Evolutionary conservation across 2,329 filamentous ascomycete species (phyloP).

Genomic region (Amauroascus verrucosus): DNA sequence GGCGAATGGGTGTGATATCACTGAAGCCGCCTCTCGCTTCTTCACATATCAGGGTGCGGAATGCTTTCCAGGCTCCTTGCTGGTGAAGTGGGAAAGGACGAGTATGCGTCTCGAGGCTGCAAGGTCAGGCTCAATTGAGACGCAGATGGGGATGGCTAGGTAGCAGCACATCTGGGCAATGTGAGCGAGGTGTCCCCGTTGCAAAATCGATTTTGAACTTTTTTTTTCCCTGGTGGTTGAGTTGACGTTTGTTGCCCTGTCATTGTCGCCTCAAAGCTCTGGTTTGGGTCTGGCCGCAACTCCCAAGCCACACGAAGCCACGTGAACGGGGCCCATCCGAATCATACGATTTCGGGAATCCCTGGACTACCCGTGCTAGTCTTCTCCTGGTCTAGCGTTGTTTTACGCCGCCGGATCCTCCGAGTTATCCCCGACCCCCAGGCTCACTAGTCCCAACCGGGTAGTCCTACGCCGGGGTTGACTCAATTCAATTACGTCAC

Average conservation of each 20-base stretch:
- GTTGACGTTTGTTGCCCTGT: not conserved
- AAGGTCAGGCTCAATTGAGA: constrained; percentile 7
- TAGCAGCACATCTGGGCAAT: too few relatives aligned
- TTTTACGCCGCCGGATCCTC: not conserved
- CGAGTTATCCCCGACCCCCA: constrained; percentile 1
- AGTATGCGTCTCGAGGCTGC: not conserved
- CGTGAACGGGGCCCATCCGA: constrained; percentile 1
- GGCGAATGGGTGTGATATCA: not conserved
- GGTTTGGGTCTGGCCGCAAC: not conserved
- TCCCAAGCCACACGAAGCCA: constrained; percentile 5
- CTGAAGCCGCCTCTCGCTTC: constrained; percentile 3
- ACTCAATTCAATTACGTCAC: not conserved
- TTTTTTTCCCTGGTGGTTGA: too few relatives aligned
- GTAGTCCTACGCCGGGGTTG: not conserved
- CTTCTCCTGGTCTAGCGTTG: not conserved
- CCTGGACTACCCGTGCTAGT: not conserved
- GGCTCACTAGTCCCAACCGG: not conserved
- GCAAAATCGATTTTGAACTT: too few relatives aligned
- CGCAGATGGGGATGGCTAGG: not conserved
- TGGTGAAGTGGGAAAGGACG: not conserved
- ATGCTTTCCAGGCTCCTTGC: not conserved
- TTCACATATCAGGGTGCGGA: constrained; percentile 7
- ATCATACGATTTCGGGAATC: constrained; percentile 9
- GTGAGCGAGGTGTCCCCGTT: too few relatives aligned
- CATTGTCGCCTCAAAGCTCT: not conserved